Conservation (phyloP, 2,329 filamentous ascomycete genomes). For the Cercospora sp. region DNA sequence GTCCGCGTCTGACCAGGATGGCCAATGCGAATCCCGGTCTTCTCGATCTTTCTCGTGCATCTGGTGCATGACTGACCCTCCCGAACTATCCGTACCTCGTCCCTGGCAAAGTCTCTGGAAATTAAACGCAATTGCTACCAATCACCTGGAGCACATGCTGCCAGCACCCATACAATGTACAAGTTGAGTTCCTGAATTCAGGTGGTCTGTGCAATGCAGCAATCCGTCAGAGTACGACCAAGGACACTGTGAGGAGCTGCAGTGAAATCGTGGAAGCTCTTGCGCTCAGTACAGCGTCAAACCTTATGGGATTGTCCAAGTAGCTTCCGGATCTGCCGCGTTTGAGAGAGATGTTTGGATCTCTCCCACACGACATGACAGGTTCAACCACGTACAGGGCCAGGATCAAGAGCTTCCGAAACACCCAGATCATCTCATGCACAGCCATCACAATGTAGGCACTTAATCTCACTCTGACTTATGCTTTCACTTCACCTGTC, state of each 20-base stretch:
- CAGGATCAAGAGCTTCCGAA: slow-evolving; percentile 3
- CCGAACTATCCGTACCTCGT: slow-evolving; percentile 1
- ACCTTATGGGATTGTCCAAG: neutral
- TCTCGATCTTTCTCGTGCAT: neutral
- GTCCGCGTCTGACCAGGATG: neutral
- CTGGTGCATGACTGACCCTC: neutral
- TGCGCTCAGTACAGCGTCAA: neutral
- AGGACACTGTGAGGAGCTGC: neutral
- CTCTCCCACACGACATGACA: neutral
- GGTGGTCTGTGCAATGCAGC: neutral
- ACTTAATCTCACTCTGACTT: neutral
- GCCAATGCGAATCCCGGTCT: neutral
- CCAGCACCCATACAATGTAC: neutral
- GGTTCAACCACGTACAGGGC: slow-evolving; percentile 6
- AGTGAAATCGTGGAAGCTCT: neutral
- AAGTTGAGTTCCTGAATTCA: neutral
- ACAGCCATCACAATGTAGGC: neutral
- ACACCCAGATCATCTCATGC: neutral
- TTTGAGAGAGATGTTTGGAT: slow-evolving; percentile 4
- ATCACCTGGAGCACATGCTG: neutral
- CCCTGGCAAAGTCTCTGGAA: slow-evolving; percentile 11
- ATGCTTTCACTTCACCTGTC: neutral
- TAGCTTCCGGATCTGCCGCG: neutral
- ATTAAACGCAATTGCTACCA: slow-evolving; percentile 5
- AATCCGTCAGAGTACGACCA: neutral